Evolutionary conservation across 805 yeast genomes (phyloP), one percentile per base, ranked within the genome.

Genomic region (Starmera pachycereana): DNA sequence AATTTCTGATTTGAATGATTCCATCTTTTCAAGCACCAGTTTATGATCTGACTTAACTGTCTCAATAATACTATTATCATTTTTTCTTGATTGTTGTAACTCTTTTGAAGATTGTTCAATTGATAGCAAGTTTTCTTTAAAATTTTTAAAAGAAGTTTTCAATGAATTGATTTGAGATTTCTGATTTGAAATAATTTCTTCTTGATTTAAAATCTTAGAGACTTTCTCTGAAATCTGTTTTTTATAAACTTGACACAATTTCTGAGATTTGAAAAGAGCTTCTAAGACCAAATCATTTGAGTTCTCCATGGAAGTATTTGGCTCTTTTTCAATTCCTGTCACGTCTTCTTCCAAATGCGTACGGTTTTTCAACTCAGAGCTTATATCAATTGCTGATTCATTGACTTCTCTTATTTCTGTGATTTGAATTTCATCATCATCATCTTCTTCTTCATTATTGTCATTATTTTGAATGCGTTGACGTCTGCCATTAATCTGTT

Each of bases 221-320:
- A 55, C 54, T 12, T 53, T 55, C 7, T 44, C 41, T 30, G 58
- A 60, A 13, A 64, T 44, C 35, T 57, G 64, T 28, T 53, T 50
- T 42, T 58, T 63, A 35, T 63, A 51, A 27, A 38, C 51, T 4
- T 58, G 42, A 40, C 66, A 62, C 13, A 62, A 52, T 35, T 52
- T 57, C 40, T 65, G 69, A 1, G 67, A 62, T 42, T 63, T 64
- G 16, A 52, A 57, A 25, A 66, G 60, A 0, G 69, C 69, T 33
- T 63, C 67, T 31, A 66, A 39, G 18, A 66, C 45, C 18, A 63
- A 61, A 44, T 62, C 68, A 19, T 29, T 35, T 10, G 32, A 28
- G 10, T 22, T n/a, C n/a, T 28, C 11, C 18, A 8, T 19, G 14
- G 9, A 22, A 6, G 32, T 28, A 12, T 33, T 32, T 25, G 12